Base-by-base conservation (phyloP, 129 eudicot genomes). In the Pulicaria dysenterica region DNA sequence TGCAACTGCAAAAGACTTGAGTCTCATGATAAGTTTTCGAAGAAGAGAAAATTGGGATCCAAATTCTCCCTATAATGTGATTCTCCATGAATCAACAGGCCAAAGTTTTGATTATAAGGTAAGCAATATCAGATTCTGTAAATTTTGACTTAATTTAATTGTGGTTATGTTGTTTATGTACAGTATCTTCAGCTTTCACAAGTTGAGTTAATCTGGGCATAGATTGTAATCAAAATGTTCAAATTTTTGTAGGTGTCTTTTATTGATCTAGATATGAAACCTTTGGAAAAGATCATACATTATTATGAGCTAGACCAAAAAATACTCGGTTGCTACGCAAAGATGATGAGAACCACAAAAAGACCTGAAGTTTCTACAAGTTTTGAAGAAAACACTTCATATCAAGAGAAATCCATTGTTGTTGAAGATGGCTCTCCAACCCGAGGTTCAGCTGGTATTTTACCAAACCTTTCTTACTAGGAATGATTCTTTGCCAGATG, bases 1-100 rank as follows among this genome's bases (percentile, higher is more conserved):
- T 74, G 94, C 99, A 72, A 94, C 99, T 61, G 89, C 96, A 38
- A 94, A 94, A 86, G 99, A 94, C 79, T 80, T 91, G 82, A 94
- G 99, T 77, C 61, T 90, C 80, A 94, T 94, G 95, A 85, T 94
- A 65, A 82, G 91, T 80, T 94, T 88, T 63, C 83, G 85, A 55
- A 83, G 89, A 48, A 63, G 86, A 55, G 81, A 73, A 49, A 78
- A 86, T 34, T 40, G 50, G 62, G 91, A 84, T 69, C 76, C 46
- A 14, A 75, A 73, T 45, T 88, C 97, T 60, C 69, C 79, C 7
- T 63, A 81, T 77, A 71, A 76, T 16, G 84, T 64, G 53, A 83
- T 94, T 68, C 75, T 70, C 68, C 88, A 88, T 55, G 82, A 90
- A 58, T 81, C 93, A 58, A 86, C 88, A 37, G 82, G 82, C 46